Evolutionary conservation across 768 basidiomycete species (phyloP).

Genomic region (Tylopilus subfusipes): DNA sequence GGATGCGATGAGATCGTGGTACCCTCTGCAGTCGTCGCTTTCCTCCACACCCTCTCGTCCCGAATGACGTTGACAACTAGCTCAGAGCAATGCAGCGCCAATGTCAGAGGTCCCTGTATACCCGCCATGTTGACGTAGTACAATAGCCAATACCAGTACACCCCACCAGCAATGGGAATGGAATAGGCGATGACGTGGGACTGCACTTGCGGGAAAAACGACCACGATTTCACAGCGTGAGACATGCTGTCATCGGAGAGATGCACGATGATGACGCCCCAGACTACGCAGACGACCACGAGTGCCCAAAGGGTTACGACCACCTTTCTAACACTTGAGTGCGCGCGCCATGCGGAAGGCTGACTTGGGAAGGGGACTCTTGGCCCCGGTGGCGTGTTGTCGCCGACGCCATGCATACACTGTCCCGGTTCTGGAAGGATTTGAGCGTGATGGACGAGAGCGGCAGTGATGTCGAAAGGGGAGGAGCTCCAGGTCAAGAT

Average conservation of each 20-base stretch:
- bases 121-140: slow-evolving; percentile 24
- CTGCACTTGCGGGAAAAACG: slow-evolving; percentile 24
- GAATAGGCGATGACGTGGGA: slow-evolving; percentile 21
- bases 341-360: slow-evolving; percentile 29
- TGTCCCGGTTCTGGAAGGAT: slow-evolving; percentile 16
- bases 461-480: slow-evolving; percentile 29
- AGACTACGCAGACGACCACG: slow-evolving; percentile 16
- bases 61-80: slow-evolving; percentile 29
- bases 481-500: slow-evolving; percentile 34
- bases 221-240: slow-evolving; percentile 14
- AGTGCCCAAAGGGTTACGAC: slow-evolving; percentile 24
- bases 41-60: slow-evolving; percentile 28
- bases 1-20: slow-evolving; percentile 18
- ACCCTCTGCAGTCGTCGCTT: slow-evolving; percentile 15
- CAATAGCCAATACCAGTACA: slow-evolving; percentile 24
- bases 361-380: slow-evolving; percentile 13
- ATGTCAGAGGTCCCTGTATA: slow-evolving; percentile 29
- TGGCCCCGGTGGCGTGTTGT: slow-evolving; percentile 9
- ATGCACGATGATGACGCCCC: slow-evolving; percentile 18
- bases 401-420: slow-evolving; percentile 27
- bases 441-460: slow-evolving; percentile 26
- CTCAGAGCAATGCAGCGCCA: slow-evolving; percentile 28
- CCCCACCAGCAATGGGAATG: slow-evolving; percentile 18
- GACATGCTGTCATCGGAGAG: slow-evolving; percentile 8
- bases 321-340: slow-evolving; percentile 23